These are phyloP conservation scores for Chenopodium formosanum DNA, from an alignment of 148 eudicot genomes.

Conservation along the genomic window DNA sequence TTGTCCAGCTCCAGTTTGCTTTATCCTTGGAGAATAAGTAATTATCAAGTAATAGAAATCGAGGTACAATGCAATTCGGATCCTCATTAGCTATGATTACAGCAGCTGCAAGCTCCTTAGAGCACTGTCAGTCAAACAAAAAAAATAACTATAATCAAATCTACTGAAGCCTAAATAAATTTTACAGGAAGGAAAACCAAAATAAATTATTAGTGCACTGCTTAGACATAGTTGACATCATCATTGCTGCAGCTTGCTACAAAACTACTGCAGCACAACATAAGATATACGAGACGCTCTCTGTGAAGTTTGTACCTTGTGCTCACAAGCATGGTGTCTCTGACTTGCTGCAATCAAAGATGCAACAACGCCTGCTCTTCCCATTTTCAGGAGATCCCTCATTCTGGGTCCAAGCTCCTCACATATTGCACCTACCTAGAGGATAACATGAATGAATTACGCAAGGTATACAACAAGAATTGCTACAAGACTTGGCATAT, in stretches of 20 bases:
- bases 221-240: not conserved
- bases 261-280: not conserved
- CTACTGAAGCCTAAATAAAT: not conserved
- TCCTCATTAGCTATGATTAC: slow-evolving; percentile 54
- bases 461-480: not conserved
- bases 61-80: slow-evolving; percentile 61
- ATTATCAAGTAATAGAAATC: slow-evolving; percentile 60
- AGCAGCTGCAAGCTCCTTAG: slow-evolving; percentile 82
- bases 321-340: slow-evolving; percentile 68
- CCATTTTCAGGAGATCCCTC: slow-evolving; percentile 65
- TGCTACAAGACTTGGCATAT: not conserved
- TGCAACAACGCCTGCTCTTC: slow-evolving; percentile 83
- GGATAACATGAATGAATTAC: not conserved
- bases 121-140: slow-evolving; percentile 52
- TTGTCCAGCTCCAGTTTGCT: slow-evolving; percentile 61
- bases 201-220: not conserved
- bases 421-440: slow-evolving; percentile 66
- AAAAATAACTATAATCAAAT: not conserved
- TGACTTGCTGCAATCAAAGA: slow-evolving; percentile 77
- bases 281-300: not conserved
- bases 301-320: slow-evolving; percentile 43
- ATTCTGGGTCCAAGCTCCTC: slow-evolving; percentile 76
- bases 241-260: not conserved
- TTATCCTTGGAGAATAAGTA: slow-evolving; percentile 15
- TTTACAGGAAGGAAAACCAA: not conserved